Evolutionary conservation across 805 yeast species (phyloP), one percentile per base, ranked within the genome.

Genomic region (Debaryomyces maramus): DNA sequence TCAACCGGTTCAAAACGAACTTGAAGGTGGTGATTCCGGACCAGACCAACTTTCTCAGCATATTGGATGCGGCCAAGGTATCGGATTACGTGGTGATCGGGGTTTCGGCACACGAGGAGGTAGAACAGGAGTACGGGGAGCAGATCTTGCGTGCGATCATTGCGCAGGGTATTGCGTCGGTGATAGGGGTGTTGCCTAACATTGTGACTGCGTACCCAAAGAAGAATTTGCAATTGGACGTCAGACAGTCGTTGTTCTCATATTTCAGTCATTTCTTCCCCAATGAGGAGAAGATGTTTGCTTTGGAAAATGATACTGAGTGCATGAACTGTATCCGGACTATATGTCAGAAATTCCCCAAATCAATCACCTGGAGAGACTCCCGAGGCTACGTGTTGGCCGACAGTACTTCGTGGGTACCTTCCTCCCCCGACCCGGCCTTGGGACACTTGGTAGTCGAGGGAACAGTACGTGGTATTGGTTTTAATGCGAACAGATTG

Each of bases 61-160:
- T 93, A 22, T 59, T 93, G 41, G 97, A 93, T 64, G 85, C 95
- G 23, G 88, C 95, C 14, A 87, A 87, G 56, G 79, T 87, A 5
- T 83, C 98, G 0, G 99, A 93, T 67, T 88, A 80, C 56, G 93
- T 89, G 3, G 67, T 95, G 1, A 85, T 93, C 60, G 95, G 90
- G n/a, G 68, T 93, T 30, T 88, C 96, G 41, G 96, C 96, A 6
- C 70, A 78, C 14, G 77, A 81, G 35, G 98, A 93, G 65, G 91
- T 91, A 38, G 89, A 84, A 49, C 70, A 73, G 33, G 75, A 74
- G 28, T 77, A 80, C 52, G 98, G 98, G 35, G 99, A 93, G 65
- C 90, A 88, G 54, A 80, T 90, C 20, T 72, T 93, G 41, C 80
- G 98, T 63, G 87, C 96, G 2, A 75, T 90, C 24, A 88, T 87